Evolutionary conservation across 2,329 filamentous ascomycete genomes (phyloP).

Genomic region (Nothomitra cinnamomea): DNA sequence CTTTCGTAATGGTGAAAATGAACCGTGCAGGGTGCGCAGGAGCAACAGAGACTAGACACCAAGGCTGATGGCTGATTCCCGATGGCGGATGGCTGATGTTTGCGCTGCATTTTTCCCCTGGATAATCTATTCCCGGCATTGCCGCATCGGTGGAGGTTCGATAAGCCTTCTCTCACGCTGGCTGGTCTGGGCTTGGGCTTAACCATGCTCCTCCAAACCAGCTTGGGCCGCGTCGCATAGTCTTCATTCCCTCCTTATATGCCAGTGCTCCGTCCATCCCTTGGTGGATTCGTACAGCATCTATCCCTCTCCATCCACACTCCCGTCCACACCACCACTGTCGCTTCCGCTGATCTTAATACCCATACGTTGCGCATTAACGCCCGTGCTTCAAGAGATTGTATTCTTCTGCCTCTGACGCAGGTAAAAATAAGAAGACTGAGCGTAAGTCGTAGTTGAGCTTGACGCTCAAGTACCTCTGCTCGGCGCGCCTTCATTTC

Average conservation of each 20-base stretch:
- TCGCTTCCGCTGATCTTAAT: neutral
- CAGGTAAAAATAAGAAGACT: neutral
- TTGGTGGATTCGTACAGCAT: neutral
- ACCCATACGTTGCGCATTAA: neutral
- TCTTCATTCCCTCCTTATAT: neutral
- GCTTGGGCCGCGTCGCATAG: constrained; percentile 1
- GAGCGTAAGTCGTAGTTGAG: neutral
- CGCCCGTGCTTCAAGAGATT: neutral
- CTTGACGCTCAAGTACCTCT: neutral
- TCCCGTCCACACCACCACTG: too few species aligned
- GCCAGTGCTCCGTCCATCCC: neutral
- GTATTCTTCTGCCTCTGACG: neutral
- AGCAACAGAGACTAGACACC: too few species aligned
- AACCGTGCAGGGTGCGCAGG: too few species aligned
- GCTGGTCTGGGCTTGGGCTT: neutral
- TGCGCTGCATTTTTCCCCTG: too few species aligned
- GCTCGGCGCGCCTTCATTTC: neutral
- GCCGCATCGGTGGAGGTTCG: neutral
- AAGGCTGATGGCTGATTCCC: too few species aligned
- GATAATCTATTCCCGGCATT: neutral
- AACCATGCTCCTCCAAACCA: neutral
- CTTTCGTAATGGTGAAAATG: too few species aligned
- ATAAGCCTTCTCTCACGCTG: neutral
- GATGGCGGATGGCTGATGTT: too few species aligned
- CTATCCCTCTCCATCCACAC: neutral